Percentiles rank a stretch among this genome's conserved stretches.
Evolutionary conservation across 495 filamentous ascomycete genomes (phyloP).

Genomic region (Trichocladium antarcticum): DNA sequence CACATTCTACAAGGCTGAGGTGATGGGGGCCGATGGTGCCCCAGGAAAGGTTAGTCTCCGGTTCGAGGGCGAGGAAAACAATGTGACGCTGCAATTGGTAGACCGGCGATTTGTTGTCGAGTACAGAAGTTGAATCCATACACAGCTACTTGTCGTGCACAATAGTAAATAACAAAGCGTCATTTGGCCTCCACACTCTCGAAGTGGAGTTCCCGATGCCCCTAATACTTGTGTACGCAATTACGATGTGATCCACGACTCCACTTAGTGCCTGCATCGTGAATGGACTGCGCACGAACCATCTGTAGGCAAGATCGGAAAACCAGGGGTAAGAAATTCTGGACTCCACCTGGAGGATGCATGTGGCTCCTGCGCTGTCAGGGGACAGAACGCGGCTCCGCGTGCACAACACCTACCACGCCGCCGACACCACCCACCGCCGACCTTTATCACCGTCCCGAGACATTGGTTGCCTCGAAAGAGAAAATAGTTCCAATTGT

Average conservation of each 20-base stretch:
- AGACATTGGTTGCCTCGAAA: background rate
- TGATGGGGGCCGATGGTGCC: conserved; percentile 55
- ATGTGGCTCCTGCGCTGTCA: conserved; percentile 4
- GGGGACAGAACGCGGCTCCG: conserved; percentile 10
- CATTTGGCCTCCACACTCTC: too few relatives aligned
- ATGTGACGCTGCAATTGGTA: conserved; percentile 65
- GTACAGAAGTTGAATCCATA: conserved; percentile 38
- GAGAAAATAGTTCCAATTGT: background rate
- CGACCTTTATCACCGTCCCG: background rate
- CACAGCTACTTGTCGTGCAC: too few relatives aligned
- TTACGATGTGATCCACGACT: background rate
- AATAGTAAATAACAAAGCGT: too few relatives aligned
- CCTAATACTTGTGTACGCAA: too few relatives aligned
- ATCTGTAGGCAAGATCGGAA: background rate
- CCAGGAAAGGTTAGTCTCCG: conserved; percentile 48
- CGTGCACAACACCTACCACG: conserved; percentile 5
- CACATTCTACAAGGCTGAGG: conserved; percentile 93
- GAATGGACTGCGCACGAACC: conserved; percentile 2
- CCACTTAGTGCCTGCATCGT: background rate
- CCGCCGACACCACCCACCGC: too few relatives aligned
- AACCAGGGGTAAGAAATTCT: conserved; percentile 18
- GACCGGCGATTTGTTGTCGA: conserved; percentile 72
- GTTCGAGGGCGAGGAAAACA: conserved; percentile 81
- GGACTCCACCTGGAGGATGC: conserved; percentile 5
- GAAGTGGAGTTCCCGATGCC: too few relatives aligned